Percentiles rank a stretch among this genome's conserved stretches.
Evolutionary conservation across 2,329 filamentous ascomycete genomes (phyloP).

Genomic region (Phialocephala subalpina): DNA sequence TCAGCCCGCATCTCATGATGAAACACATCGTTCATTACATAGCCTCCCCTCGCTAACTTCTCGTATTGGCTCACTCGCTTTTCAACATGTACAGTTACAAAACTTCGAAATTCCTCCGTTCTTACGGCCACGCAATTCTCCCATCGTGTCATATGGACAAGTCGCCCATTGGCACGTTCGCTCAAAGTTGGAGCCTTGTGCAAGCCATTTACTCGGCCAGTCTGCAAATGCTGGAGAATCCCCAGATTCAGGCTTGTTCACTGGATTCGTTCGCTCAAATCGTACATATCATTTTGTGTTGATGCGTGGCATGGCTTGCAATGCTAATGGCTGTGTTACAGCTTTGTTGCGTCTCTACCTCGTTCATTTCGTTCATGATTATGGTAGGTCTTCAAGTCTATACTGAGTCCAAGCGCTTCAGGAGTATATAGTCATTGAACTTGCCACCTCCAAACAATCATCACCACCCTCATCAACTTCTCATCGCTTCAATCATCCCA

Average conservation of each 20-base stretch:
- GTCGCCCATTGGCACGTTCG: constrained; percentile 3
- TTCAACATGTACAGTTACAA: neutral
- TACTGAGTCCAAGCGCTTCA: neutral
- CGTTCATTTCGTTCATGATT: neutral
- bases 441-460: neutral
- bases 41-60: neutral
- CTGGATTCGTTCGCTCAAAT: neutral
- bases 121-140: neutral
- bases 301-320: neutral
- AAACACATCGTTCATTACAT: neutral
- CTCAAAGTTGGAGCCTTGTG: neutral
- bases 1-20: neutral
- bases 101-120: neutral
- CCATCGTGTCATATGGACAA: neutral
- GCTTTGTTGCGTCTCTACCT: neutral
- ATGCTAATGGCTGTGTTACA: neutral
- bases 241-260: neutral
- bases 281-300: neutral
- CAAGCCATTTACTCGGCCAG: neutral
- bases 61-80: constrained; percentile 6
- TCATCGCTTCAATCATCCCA: neutral
- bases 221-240: neutral
- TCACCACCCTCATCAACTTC: neutral
- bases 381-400: neutral
- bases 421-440: constrained; percentile 3